phyloP scores from a whole-genome alignment of 2,329 filamentous ascomycete genomes.

The Teratosphaeria viscida region DNA sequence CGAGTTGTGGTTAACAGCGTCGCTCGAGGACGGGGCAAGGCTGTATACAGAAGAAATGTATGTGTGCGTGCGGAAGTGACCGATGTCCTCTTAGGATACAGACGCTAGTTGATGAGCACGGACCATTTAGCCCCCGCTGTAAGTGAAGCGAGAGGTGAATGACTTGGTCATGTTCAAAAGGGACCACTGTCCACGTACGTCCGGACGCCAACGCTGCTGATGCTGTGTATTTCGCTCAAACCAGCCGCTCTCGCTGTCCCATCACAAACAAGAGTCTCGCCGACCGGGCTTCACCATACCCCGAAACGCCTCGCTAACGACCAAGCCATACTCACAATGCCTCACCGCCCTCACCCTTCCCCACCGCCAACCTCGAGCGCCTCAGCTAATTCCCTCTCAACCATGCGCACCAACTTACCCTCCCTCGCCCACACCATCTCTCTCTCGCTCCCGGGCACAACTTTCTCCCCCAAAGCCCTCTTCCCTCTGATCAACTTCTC shows the following conservation, averaged over 20 bases:
- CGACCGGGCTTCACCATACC: no score
- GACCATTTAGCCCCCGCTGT: background rate
- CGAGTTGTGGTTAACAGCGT: background rate
- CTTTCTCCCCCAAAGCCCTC: constrained; percentile 48
- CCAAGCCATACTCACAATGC: background rate
- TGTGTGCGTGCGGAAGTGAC: background rate
- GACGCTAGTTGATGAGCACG: background rate
- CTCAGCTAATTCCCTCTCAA: constrained; percentile 2
- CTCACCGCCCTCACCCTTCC: background rate
- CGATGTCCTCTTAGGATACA: background rate
- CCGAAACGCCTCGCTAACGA: background rate
- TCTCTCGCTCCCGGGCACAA: constrained; percentile 13
- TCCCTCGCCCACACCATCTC: constrained; percentile 1
- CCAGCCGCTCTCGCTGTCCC: background rate
- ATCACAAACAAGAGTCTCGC: background rate
- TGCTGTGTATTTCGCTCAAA: background rate
- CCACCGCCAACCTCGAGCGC: background rate
- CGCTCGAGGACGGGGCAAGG: no score
- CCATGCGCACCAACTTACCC: constrained; percentile 1
- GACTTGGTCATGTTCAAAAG: no score
- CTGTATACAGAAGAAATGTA: no score
- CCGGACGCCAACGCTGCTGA: background rate
- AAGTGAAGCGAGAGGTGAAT: no score
- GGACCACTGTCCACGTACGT: background rate
- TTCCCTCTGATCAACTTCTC: constrained; percentile 61